Conservation (phyloP, 73 alveolate species). For the Paramecium pentaurelia region DNA sequence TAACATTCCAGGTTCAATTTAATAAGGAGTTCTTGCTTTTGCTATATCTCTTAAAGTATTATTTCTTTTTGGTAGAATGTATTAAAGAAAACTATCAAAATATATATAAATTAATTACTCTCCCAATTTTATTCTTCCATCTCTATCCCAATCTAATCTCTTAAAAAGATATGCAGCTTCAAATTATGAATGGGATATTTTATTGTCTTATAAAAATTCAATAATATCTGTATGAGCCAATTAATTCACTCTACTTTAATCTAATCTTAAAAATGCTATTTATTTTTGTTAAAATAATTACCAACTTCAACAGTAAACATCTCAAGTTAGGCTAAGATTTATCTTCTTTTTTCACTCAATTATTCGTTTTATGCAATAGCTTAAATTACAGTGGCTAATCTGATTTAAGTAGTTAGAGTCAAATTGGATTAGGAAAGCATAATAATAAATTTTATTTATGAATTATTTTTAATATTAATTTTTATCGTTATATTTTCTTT, state of each 20-base stretch:
- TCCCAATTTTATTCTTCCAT: conserved; percentile 25
- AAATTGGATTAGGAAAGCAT: conserved; percentile 18
- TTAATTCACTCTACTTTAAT: neutral
- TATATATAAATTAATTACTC: neutral
- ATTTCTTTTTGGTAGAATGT: neutral
- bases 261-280: neutral
- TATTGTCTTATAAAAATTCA: conserved; percentile 24
- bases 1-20: conserved; percentile 27
- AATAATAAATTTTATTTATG: conserved; percentile 3
- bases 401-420: conserved; percentile 10
- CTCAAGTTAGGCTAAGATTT: neutral
- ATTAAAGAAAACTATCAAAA: neutral
- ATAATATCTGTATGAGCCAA: neutral
- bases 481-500: neutral
- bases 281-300: neutral
- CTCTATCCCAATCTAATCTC: conserved; percentile 33
- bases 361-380: conserved; percentile 19
- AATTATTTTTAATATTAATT: neutral
- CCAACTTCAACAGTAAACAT: neutral
- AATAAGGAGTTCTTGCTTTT: neutral
- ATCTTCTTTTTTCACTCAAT: neutral
- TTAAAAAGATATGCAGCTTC: conserved; percentile 39
- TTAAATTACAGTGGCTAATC: neutral
- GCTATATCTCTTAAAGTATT: neutral
- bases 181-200: conserved; percentile 26